A percentile compares a stretch with the other conserved stretches of the same genome.
phyloP scores from a whole-genome alignment of 768 basidiomycete genomes.

The Leucocoprinus leucothites region DNA sequence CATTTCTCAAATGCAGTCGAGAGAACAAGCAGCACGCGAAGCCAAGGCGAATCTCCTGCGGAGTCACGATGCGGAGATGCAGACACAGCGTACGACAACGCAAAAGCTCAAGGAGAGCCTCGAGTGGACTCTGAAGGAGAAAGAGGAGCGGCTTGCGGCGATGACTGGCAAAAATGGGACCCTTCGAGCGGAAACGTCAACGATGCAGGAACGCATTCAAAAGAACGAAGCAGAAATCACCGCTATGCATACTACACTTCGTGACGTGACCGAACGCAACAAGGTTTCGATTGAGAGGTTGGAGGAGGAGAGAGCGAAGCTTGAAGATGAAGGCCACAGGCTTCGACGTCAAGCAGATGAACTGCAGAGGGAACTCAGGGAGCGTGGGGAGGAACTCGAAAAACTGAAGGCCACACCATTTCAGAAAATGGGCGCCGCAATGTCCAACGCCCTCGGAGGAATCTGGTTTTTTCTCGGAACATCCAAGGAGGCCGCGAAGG shows the following conservation, averaged over 20 bases:
- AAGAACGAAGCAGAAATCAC: not conserved
- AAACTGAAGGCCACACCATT: not conserved
- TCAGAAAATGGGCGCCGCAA: not conserved
- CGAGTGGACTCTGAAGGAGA: conserved; percentile 2
- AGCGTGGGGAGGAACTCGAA: not conserved
- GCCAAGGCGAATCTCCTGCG: not conserved
- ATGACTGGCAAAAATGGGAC: not conserved
- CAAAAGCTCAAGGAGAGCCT: not conserved
- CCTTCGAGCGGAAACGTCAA: not conserved
- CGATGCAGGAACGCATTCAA: not conserved
- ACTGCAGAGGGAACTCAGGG: not conserved
- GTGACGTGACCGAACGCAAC: conserved; percentile 1
- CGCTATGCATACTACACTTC: not conserved
- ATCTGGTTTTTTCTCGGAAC: not conserved
- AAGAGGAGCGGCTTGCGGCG: not conserved
- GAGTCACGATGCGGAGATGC: conserved; percentile 5
- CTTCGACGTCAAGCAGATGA: not conserved
- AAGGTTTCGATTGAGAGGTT: not conserved
- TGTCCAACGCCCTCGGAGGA: not conserved
- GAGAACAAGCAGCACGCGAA: not conserved
- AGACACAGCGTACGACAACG: not conserved
- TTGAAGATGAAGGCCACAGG: not conserved
- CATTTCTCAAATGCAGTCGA: not conserved
- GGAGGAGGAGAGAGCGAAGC: conserved; percentile 2
- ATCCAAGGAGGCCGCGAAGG: not conserved